phyloP scores from a whole-genome alignment of 768 basidiomycete species.

The Tubosaeta sp. region DNA sequence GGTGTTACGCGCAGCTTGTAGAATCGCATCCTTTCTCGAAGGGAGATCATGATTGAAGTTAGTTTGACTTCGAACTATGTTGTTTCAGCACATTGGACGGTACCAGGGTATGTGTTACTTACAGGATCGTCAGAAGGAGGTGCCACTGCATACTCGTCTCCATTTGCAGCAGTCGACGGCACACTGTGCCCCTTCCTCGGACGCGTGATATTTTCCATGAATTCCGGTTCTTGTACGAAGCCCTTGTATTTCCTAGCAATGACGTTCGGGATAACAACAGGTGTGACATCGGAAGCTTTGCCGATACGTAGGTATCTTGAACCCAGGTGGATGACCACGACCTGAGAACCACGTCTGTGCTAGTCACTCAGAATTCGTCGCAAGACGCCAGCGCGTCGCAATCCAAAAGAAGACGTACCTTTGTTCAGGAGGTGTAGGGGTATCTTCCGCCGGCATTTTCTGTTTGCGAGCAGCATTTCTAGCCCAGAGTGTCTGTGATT shows the following conservation, averaged over 20 bases:
- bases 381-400: constrained; percentile 6
- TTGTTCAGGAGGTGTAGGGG: constrained; percentile 36
- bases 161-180: constrained; percentile 26
- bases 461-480: constrained; percentile 57
- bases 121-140: constrained; percentile 61
- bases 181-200: constrained; percentile 39
- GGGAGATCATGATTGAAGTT: constrained; percentile 61
- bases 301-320: constrained; percentile 72
- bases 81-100: constrained; percentile 1
- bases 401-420: constrained; percentile 34
- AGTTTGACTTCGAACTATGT: constrained; percentile 74
- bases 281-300: constrained; percentile 71
- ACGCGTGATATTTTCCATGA: constrained; percentile 50
- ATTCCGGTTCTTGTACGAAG: constrained; percentile 39
- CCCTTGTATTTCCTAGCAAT: constrained; percentile 62
- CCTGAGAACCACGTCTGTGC: constrained; percentile 69
- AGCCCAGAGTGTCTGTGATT: constrained; percentile 69
- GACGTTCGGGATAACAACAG: constrained; percentile 62
- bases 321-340: constrained; percentile 77
- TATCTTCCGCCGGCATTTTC: constrained; percentile 42
- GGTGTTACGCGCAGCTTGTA: constrained; percentile 77
- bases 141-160: constrained; percentile 50
- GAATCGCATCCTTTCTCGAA: constrained; percentile 81
- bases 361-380: constrained; percentile 28
- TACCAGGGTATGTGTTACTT: constrained; percentile 20